Conservation (phyloP, 768 basidiomycete species). For the Epithele typhae region DNA sequence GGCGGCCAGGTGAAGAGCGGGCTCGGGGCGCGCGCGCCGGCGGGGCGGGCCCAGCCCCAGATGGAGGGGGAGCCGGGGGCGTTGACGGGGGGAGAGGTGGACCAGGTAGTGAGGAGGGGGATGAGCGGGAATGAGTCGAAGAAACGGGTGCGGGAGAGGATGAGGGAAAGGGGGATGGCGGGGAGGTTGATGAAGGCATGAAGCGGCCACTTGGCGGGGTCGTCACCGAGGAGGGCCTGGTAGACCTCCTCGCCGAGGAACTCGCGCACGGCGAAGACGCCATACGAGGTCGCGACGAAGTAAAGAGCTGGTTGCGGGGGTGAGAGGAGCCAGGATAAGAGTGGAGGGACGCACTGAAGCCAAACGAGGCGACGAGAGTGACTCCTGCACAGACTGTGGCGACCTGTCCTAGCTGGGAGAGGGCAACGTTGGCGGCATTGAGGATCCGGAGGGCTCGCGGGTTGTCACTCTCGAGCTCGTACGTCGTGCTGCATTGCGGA, state of each 20-base stretch:
- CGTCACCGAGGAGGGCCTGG: slow-evolving; percentile 58
- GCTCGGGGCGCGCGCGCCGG: neutral
- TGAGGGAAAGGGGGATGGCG: slow-evolving; percentile 61
- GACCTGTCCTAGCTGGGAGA: slow-evolving; percentile 49
- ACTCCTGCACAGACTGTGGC: slow-evolving; percentile 49
- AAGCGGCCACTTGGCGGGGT: slow-evolving; percentile 72
- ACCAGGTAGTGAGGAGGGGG: slow-evolving; percentile 30
- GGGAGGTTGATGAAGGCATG: slow-evolving; percentile 74
- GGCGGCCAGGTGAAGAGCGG: slow-evolving; percentile 30
- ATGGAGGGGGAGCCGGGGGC: neutral
- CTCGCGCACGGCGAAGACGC: slow-evolving; percentile 63
- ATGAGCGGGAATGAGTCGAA: slow-evolving; percentile 25
- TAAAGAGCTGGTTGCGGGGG: slow-evolving; percentile 44
- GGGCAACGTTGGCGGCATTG: slow-evolving; percentile 42
- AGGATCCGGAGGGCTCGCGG: slow-evolving; percentile 48
- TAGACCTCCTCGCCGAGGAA: slow-evolving; percentile 63
- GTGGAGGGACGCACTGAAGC: slow-evolving; percentile 45
- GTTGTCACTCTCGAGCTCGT: slow-evolving; percentile 64
- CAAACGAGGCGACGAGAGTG: slow-evolving; percentile 48
- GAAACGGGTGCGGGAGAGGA: slow-evolving; percentile 46
- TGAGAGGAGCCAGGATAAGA: neutral
- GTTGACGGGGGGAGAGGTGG: slow-evolving; percentile 22
- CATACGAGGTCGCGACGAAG: slow-evolving; percentile 58
- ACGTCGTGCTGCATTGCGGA: slow-evolving; percentile 67
- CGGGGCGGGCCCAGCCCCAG: neutral